These are phyloP conservation scores for Streptanthus diversifolius DNA, from an alignment of 345 rosid genomes.

Conservation along the genomic window DNA sequence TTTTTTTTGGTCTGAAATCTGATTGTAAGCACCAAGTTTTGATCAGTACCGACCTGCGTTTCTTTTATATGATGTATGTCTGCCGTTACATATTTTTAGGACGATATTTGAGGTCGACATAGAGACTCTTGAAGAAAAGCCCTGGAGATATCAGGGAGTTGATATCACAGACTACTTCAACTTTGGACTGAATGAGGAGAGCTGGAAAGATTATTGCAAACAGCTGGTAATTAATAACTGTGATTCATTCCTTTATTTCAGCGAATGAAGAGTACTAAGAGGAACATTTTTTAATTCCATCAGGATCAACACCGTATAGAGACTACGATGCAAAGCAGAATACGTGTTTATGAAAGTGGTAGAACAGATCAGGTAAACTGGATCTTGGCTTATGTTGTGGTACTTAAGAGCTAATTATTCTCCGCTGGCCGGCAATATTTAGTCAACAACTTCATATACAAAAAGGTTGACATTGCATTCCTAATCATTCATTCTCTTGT, in stretches of 20 bases:
- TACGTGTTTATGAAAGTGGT: slow-evolving; percentile 96
- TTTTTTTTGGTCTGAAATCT: background rate
- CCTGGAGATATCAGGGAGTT: slow-evolving; percentile 84
- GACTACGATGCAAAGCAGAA: slow-evolving; percentile 96
- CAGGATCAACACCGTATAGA: slow-evolving; percentile 90
- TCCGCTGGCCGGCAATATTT: background rate
- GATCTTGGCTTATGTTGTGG: slow-evolving; percentile 9
- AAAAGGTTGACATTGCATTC: slow-evolving; percentile 7
- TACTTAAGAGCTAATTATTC: background rate
- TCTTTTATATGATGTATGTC: slow-evolving; percentile 14
- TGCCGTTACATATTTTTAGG: slow-evolving; percentile 47
- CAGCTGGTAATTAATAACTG: slow-evolving; percentile 65
- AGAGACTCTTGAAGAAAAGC: slow-evolving; percentile 94
- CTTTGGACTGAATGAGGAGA: slow-evolving; percentile 91
- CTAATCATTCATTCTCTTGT: slow-evolving; percentile 12
- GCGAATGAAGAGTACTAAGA: slow-evolving; percentile 30
- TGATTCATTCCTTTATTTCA: slow-evolving; percentile 16
- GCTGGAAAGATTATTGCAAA: slow-evolving; percentile 98
- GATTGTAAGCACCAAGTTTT: background rate
- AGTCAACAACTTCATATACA: background rate
- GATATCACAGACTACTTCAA: slow-evolving; percentile 88
- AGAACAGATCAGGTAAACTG: slow-evolving; percentile 77
- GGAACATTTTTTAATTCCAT: slow-evolving; percentile 22
- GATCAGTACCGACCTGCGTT: background rate
- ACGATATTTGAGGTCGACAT: slow-evolving; percentile 93